Evolutionary conservation across 345 rosid genomes (phyloP).

Genomic region (Dipteronia sinensis): DNA sequence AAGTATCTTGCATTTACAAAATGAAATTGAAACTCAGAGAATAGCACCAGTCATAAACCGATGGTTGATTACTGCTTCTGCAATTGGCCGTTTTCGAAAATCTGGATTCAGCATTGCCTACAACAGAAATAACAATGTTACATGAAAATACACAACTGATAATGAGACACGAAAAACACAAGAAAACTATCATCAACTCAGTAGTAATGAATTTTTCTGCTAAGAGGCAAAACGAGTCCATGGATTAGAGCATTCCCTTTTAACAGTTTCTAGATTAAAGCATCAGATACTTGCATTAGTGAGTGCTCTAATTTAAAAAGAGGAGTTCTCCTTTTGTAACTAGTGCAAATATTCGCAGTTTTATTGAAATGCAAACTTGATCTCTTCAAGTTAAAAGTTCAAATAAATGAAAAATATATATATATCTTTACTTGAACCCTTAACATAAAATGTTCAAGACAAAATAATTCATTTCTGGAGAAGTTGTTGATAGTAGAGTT

Average conservation of each 20-base stretch:
- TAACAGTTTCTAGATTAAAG: background rate
- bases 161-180: background rate
- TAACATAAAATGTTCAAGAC: background rate
- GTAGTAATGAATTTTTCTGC: background rate
- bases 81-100: constrained; percentile 73
- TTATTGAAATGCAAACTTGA: background rate
- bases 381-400: background rate
- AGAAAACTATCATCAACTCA: background rate
- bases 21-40: constrained; percentile 28
- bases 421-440: background rate
- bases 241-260: background rate
- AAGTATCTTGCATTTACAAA: background rate
- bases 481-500: background rate
- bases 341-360: background rate
- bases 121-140: constrained; percentile 10
- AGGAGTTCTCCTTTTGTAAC: background rate
- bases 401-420: no score
- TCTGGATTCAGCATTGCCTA: constrained; percentile 88
- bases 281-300: background rate
- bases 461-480: no score
- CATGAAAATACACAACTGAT: background rate
- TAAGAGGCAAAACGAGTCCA: background rate
- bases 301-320: background rate
- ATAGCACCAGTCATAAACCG: constrained; percentile 56
- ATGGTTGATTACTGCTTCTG: constrained; percentile 76